Evolutionary conservation across 2,329 filamentous ascomycete genomes (phyloP).

Genomic region (Aspergillus pseudoviridinutans): DNA sequence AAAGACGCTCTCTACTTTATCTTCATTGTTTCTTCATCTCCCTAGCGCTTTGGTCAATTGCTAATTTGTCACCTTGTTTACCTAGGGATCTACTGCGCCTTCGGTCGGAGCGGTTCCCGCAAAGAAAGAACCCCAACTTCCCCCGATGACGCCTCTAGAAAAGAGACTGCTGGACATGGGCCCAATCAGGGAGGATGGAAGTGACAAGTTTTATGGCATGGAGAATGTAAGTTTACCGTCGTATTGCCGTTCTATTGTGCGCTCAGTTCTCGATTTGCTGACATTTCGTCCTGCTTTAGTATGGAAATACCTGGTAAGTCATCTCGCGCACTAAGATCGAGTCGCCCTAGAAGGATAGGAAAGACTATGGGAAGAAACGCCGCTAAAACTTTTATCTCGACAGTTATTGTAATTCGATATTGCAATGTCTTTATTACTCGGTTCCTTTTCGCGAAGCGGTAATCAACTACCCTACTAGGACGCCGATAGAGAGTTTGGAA

Average conservation of each 20-base stretch:
- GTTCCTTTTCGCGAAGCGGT: slow-evolving; percentile 90
- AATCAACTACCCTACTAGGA: slow-evolving; percentile 77
- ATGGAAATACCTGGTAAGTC: slow-evolving; percentile 91
- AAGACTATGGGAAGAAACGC: neutral
- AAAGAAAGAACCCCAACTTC: slow-evolving; percentile 59
- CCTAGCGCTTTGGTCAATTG: neutral
- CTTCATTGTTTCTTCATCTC: neutral
- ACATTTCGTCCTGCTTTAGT: slow-evolving; percentile 52
- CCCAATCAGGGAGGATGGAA: slow-evolving; percentile 77
- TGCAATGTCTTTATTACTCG: slow-evolving; percentile 96
- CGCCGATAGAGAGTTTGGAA: slow-evolving; percentile 66
- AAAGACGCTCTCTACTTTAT: neutral
- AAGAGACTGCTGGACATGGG: slow-evolving; percentile 80
- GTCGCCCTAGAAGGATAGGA: neutral
- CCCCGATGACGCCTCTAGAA: slow-evolving; percentile 57
- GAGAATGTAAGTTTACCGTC: slow-evolving; percentile 72
- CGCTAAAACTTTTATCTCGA: slow-evolving; percentile 3
- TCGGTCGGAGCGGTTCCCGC: slow-evolving; percentile 43
- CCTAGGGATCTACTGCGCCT: slow-evolving; percentile 47
- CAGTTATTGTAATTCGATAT: slow-evolving; percentile 97
- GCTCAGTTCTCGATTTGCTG: slow-evolving; percentile 11
- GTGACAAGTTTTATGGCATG: slow-evolving; percentile 96
- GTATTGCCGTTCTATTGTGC: neutral
- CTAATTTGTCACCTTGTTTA: slow-evolving; percentile 15
- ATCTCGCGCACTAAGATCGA: neutral